phyloP scores from a whole-genome alignment of 108 stramenopile species.

The Pseudonitzschia multiseries region DNA sequence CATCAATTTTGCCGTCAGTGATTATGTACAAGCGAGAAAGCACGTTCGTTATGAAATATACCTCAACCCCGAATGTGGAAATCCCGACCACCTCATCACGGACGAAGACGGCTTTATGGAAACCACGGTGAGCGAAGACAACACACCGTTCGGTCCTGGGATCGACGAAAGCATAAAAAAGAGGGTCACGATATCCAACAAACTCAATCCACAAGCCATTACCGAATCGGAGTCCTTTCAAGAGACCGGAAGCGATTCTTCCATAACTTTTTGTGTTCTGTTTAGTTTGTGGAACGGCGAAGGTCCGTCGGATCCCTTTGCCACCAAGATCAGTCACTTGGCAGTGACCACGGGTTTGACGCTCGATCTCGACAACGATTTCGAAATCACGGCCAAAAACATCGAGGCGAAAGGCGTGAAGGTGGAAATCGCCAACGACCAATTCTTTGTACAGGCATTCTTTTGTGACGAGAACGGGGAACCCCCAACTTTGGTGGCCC shows the following conservation, averaged over 20 bases:
- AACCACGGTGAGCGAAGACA: slow-evolving; percentile 24
- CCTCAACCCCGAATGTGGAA: slow-evolving; percentile 11
- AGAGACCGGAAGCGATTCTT: not conserved
- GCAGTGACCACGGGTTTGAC: slow-evolving; percentile 2
- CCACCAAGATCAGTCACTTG: slow-evolving; percentile 13
- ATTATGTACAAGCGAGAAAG: slow-evolving; percentile 13
- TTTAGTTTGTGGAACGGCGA: slow-evolving; percentile 20
- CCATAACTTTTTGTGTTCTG: slow-evolving; percentile 17
- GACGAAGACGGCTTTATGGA: slow-evolving; percentile 11
- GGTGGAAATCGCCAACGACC: slow-evolving; percentile 13
- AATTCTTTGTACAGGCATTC: slow-evolving; percentile 24
- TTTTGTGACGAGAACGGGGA: slow-evolving; percentile 9
- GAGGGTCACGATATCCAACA: slow-evolving; percentile 6
- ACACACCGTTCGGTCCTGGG: slow-evolving; percentile 15
- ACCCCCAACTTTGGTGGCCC: not conserved
- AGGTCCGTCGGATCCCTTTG: slow-evolving; percentile 11
- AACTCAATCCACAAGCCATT: slow-evolving; percentile 14
- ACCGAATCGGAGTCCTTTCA: slow-evolving; percentile 3
- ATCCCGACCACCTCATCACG: slow-evolving; percentile 14
- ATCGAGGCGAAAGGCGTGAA: slow-evolving; percentile 8
- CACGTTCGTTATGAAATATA: slow-evolving; percentile 17
- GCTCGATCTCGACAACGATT: slow-evolving; percentile 17
- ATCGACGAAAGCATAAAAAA: not conserved
- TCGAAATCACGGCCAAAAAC: slow-evolving; percentile 16
- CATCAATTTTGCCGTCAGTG: slow-evolving; percentile 20